Evolutionary conservation across 1,284 basidiomycete species (phyloP).

Genomic region (Cronartium quercuum): DNA sequence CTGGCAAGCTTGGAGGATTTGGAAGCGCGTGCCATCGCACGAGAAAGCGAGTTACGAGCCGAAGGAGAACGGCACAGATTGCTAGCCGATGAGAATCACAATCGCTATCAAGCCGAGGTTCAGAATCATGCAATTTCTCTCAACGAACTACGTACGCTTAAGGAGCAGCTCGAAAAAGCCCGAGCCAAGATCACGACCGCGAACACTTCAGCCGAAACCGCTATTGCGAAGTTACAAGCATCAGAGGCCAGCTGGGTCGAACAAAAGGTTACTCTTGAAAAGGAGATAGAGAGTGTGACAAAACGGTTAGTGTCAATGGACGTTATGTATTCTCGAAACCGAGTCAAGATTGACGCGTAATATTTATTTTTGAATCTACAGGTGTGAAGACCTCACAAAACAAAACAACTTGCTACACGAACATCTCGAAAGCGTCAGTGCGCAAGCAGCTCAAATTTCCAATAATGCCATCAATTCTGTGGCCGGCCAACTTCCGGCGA

Average conservation of each 20-base stretch:
- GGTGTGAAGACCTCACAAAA: slow-evolving; percentile 65
- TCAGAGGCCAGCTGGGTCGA: slow-evolving; percentile 73
- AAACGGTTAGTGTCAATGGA: slow-evolving; percentile 56
- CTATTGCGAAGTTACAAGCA: slow-evolving; percentile 61
- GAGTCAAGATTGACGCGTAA: not conserved
- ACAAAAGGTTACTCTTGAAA: slow-evolving; percentile 67
- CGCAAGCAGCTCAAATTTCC: slow-evolving; percentile 67
- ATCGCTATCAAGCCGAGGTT: slow-evolving; percentile 71
- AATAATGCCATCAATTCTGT: slow-evolving; percentile 46
- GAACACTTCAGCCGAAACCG: slow-evolving; percentile 62
- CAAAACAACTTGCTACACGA: slow-evolving; percentile 75
- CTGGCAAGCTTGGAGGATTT: slow-evolving; percentile 13
- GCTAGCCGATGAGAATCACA: slow-evolving; percentile 65
- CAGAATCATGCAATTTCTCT: slow-evolving; percentile 62
- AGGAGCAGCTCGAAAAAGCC: slow-evolving; percentile 53
- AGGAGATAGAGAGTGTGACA: slow-evolving; percentile 67
- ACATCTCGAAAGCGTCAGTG: slow-evolving; percentile 76
- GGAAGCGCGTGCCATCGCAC: slow-evolving; percentile 15
- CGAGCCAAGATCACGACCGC: slow-evolving; percentile 4
- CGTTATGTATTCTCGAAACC: not conserved
- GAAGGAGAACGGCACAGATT: slow-evolving; percentile 44
- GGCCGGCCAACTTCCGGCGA: not conserved
- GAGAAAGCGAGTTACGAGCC: slow-evolving; percentile 42
- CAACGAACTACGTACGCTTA: slow-evolving; percentile 54
- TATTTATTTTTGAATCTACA: slow-evolving; percentile 45